Evolutionary conservation across 129 eudicot genomes (phyloP), one percentile per base, ranked within the genome.

Genomic region (Arctium minus): DNA sequence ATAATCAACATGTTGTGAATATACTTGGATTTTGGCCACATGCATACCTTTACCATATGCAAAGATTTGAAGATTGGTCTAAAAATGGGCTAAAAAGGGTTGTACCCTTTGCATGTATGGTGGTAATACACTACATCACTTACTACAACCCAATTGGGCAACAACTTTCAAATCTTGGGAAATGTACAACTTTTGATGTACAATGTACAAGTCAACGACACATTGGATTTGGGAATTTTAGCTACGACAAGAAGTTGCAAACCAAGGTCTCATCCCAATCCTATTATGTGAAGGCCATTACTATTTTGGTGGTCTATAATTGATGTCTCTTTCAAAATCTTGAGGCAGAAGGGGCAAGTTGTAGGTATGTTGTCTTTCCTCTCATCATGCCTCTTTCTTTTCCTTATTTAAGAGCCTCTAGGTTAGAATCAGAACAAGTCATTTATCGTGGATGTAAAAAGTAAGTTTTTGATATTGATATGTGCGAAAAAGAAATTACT

Each of bases 271-370:
- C 68, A 9, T 40, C 69, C 76, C 17, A 31, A 76, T 50, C 39
- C 32, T 77, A 83, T 83, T 77, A 72, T 74, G 78, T 74, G n/a
- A 74, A 35, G 72, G 67, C 73, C 48, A 77, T 77, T 22, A 22
- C 27, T 62, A 8, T 46, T 8, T 8, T 77, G 68, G 56, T 62
- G 56, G 73, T 77, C 81, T 60, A 37, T 36, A 35, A 10, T 77
- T 77, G 37, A 62, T 15, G 81, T 77, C 73, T 77, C 81, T 77
- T 18, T 77, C 56, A 77, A 77, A 36, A 32, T 60, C 27, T 77
- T 53, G 65, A 3, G 17, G 27, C 27, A 22, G 27, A 22, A 22
- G 56, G 81, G 72, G 81, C 81, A 77, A 77, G 65, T 60, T 77
- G 72, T 77, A 77, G 72, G 53, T n/a, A 77, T 77, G 56, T 1